These are phyloP conservation scores for Zygotorulaspora mrakii DNA, from an alignment of 1,139 yeast species.

Conservation along the genomic window DNA sequence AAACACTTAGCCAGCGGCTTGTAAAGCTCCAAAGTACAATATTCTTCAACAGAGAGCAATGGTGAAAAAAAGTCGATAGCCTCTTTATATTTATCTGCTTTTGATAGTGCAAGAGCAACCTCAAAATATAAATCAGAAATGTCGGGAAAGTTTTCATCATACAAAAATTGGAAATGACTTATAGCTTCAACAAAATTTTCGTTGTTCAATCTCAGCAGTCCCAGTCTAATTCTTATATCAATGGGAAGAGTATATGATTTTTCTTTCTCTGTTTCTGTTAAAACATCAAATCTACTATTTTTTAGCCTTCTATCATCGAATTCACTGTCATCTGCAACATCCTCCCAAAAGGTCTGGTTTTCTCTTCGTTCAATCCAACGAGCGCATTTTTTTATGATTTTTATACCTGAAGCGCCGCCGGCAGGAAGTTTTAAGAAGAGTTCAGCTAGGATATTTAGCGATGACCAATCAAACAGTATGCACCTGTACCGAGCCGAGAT, in stretches of 20 bases:
- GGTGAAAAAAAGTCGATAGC: slow-evolving; percentile 65
- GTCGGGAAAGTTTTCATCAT: slow-evolving; percentile 54
- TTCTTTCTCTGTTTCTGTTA: slow-evolving; percentile 39
- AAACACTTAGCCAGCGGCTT: slow-evolving; percentile 73
- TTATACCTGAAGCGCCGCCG: slow-evolving; percentile 55
- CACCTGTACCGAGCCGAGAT: slow-evolving; percentile 32
- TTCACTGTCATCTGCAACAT: slow-evolving; percentile 68
- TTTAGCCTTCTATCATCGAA: slow-evolving; percentile 66
- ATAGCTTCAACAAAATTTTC: slow-evolving; percentile 68
- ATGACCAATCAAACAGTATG: slow-evolving; percentile 77
- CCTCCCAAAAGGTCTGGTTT: slow-evolving; percentile 82
- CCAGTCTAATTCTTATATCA: slow-evolving; percentile 80
- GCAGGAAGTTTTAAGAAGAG: slow-evolving; percentile 60
- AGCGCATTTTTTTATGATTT: slow-evolving; percentile 63
- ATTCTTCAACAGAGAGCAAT: slow-evolving; percentile 49
- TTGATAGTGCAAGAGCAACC: slow-evolving; percentile 71
- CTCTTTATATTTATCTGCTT: slow-evolving; percentile 62
- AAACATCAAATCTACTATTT: slow-evolving; percentile 41
- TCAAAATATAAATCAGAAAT: slow-evolving; percentile 71
- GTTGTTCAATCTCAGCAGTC: slow-evolving; percentile 63
- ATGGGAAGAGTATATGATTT: slow-evolving; percentile 62
- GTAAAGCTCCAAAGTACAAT: slow-evolving; percentile 50
- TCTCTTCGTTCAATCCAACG: slow-evolving; percentile 79
- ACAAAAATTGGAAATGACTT: slow-evolving; percentile 59
- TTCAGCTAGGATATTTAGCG: slow-evolving; percentile 78